phyloP scores from a whole-genome alignment of 345 rosid genomes.

The Rhodamnia rubescens region DNA sequence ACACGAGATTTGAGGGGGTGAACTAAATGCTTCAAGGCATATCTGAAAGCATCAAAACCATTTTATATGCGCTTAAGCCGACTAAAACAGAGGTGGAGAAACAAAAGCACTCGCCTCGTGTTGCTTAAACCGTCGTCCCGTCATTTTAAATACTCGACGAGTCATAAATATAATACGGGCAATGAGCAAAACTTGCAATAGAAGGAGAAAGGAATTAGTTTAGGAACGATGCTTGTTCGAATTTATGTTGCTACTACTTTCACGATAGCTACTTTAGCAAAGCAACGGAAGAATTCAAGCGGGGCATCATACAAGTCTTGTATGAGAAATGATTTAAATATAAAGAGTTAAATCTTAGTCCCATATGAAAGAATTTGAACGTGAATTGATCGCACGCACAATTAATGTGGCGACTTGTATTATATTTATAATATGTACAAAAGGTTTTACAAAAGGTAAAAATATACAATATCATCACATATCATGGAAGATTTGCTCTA shows the following conservation, averaged over 20 bases:
- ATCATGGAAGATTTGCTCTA: too few relatives aligned
- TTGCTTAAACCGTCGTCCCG: not conserved
- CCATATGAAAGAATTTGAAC: too few relatives aligned
- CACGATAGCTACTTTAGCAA: not conserved
- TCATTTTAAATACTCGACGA: not conserved
- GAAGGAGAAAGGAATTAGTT: not conserved
- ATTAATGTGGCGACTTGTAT: too few relatives aligned
- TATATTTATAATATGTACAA: too few relatives aligned
- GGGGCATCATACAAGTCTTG: not conserved
- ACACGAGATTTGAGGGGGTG: not conserved
- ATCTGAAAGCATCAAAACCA: not conserved
- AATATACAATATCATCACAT: too few relatives aligned
- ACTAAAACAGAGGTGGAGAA: not conserved
- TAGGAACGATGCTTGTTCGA: not conserved
- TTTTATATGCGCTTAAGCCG: not conserved
- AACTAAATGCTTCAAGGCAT: not conserved
- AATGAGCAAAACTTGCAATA: not conserved
- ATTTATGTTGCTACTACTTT: not conserved
- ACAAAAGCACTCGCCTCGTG: not conserved
- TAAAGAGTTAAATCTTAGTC: not conserved
- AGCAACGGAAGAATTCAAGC: not conserved
- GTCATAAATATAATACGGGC: not conserved
- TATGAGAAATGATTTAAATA: not conserved
- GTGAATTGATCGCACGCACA: too few relatives aligned
- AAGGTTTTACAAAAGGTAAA: too few relatives aligned